A percentile compares a stretch with the other conserved stretches of the same genome.
phyloP scores from a whole-genome alignment of 2,329 filamentous ascomycete species.

The Elsinoe batatas region DNA sequence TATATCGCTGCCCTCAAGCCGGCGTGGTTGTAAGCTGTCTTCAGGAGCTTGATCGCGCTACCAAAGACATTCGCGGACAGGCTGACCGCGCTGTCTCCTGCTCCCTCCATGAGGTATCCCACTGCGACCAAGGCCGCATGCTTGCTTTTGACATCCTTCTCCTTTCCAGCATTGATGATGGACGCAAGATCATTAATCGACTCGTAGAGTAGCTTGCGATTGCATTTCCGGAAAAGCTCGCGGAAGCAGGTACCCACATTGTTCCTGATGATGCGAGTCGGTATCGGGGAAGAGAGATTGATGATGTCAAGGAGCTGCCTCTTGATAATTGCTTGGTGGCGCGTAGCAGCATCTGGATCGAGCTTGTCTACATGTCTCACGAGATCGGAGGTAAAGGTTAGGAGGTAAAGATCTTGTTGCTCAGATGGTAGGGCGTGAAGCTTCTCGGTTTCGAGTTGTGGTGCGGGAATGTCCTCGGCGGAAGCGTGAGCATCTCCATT shows the following conservation, averaged over 20 bases:
- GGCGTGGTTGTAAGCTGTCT: slow-evolving; percentile 67
- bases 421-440: slow-evolving; percentile 82
- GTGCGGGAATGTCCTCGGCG: slow-evolving; percentile 20
- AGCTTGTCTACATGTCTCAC: slow-evolving; percentile 69
- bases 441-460: slow-evolving; percentile 75
- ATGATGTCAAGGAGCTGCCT: slow-evolving; percentile 91
- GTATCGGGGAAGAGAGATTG: slow-evolving; percentile 67
- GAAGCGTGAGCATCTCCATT: slow-evolving; percentile 10
- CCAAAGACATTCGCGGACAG: slow-evolving; percentile 66
- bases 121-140: slow-evolving; percentile 82
- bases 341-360: slow-evolving; percentile 67
- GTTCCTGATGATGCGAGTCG: slow-evolving; percentile 80
- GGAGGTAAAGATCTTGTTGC: slow-evolving; percentile 88
- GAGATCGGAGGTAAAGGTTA: slow-evolving; percentile 78
- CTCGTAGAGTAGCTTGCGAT: slow-evolving; percentile 86
- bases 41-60: slow-evolving; percentile 67
- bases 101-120: slow-evolving; percentile 81
- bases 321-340: slow-evolving; percentile 85
- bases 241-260: slow-evolving; percentile 78
- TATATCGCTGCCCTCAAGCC: slow-evolving; percentile 74
- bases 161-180: slow-evolving; percentile 67
- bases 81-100: slow-evolving; percentile 84
- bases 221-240: slow-evolving; percentile 72
- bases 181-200: slow-evolving; percentile 79
- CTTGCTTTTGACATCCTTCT: slow-evolving; percentile 67